Conservation (phyloP, 2,329 filamentous ascomycete genomes). For the Neurospora crassa region DNA sequence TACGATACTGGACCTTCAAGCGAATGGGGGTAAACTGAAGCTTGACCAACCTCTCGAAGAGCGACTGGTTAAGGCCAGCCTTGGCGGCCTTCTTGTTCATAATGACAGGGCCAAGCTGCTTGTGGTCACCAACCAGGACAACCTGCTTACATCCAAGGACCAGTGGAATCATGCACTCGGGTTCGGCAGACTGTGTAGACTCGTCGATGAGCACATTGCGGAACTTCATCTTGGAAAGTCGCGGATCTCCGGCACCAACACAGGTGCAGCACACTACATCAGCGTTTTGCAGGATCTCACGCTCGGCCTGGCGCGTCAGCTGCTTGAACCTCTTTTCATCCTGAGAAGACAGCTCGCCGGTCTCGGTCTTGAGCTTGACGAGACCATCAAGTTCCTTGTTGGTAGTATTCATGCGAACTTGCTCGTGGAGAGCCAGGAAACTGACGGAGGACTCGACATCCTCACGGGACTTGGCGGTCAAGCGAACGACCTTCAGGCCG, state of each 20-base stretch:
- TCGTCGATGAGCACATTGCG: slow-evolving; percentile 96
- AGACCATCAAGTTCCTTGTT: slow-evolving; percentile 90
- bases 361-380: slow-evolving; percentile 82
- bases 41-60: slow-evolving; percentile 93
- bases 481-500: slow-evolving; percentile 88
- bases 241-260: slow-evolving; percentile 91
- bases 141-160: slow-evolving; percentile 98
- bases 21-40: slow-evolving; percentile 85
- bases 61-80: slow-evolving; percentile 92
- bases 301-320: slow-evolving; percentile 84
- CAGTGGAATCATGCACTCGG: slow-evolving; percentile 96
- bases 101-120: slow-evolving; percentile 94
- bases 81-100: slow-evolving; percentile 99
- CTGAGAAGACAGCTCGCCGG: slow-evolving; percentile 85
- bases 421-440: slow-evolving; percentile 90
- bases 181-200: slow-evolving; percentile 94
- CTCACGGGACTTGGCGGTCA: slow-evolving; percentile 97
- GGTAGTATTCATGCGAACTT: slow-evolving; percentile 94
- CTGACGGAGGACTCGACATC: slow-evolving; percentile 98
- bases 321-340: slow-evolving; percentile 99
- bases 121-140: slow-evolving; percentile 96
- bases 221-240: slow-evolving; percentile 95
- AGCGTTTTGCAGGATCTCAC: slow-evolving; percentile 88
- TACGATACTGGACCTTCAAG: slow-evolving; percentile 94
- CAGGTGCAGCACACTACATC: slow-evolving; percentile 99